A percentile compares a stretch with the other conserved stretches of the same genome.
Conservation (phyloP, 768 basidiomycete genomes). For the Boletales sp. region DNA sequence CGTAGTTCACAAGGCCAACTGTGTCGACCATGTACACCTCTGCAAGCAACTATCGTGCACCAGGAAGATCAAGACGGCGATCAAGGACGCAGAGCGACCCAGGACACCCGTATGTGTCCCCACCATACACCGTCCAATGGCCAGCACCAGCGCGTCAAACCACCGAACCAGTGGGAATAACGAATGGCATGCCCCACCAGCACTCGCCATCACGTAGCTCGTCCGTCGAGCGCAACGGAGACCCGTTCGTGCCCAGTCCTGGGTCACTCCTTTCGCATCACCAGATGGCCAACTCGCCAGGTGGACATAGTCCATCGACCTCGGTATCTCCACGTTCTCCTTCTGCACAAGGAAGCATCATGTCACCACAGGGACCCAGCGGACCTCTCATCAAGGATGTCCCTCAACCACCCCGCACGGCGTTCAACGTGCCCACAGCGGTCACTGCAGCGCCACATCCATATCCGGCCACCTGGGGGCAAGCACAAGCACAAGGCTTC, state of each 20-base stretch:
- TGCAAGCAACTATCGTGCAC: conserved; percentile 4
- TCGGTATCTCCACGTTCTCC: conserved; percentile 15
- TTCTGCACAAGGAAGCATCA: conserved; percentile 18
- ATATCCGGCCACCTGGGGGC: conserved; percentile 5
- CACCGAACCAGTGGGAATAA: conserved; percentile 12
- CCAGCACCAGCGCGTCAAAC: conserved; percentile 24
- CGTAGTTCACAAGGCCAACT: background rate
- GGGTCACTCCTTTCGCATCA: conserved; percentile 9
- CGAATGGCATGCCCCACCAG: background rate
- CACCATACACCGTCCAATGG: conserved; percentile 23
- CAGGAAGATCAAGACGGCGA: conserved; percentile 10
- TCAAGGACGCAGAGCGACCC: conserved; percentile 23
- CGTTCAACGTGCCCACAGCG: conserved; percentile 8
- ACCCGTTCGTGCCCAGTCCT: conserved; percentile 9
- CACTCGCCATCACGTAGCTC: conserved; percentile 19
- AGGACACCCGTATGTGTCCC: conserved; percentile 15
- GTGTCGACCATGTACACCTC: conserved; percentile 13
- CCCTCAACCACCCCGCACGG: conserved; percentile 19
- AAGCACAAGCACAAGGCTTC: conserved; percentile 6
- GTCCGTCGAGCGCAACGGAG: conserved; percentile 17
- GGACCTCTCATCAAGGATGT: conserved; percentile 13
- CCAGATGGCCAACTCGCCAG: conserved; percentile 4
- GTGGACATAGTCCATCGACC: conserved; percentile 6
- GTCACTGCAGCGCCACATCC: conserved; percentile 14
- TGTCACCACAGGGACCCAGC: conserved; percentile 12